Conservation (phyloP, 176 grass and related monocot species). For the Metroxylon sagu region DNA sequence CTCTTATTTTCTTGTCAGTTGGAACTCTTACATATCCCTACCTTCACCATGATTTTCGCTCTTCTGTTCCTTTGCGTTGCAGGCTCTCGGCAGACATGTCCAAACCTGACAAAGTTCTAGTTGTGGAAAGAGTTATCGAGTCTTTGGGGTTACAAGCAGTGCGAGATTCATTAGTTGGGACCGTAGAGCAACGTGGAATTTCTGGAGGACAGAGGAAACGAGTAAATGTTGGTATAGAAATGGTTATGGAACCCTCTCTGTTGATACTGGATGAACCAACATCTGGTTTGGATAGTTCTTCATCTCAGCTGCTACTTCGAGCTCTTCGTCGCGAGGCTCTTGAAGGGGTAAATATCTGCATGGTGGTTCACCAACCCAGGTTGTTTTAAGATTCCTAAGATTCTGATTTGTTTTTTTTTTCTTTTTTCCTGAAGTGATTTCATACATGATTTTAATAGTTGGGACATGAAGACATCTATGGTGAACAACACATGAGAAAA, state of each 20-base stretch:
- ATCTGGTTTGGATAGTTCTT: slow-evolving; percentile 85
- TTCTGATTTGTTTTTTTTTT: too few relatives aligned
- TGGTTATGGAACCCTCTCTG: slow-evolving; percentile 91
- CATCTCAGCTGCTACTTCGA: slow-evolving; percentile 63
- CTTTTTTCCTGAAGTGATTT: too few relatives aligned
- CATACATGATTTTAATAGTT: too few relatives aligned
- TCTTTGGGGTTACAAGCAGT: slow-evolving; percentile 66
- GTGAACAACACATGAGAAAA: too few relatives aligned
- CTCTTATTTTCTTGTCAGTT: too few relatives aligned
- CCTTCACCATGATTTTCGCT: background rate
- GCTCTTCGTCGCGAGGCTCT: slow-evolving; percentile 74
- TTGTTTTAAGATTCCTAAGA: slow-evolving; percentile 21
- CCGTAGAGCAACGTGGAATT: slow-evolving; percentile 81
- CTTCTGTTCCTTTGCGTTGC: background rate
- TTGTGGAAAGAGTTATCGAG: slow-evolving; percentile 88
- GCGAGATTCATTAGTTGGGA: slow-evolving; percentile 80
- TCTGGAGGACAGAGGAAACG: slow-evolving; percentile 87
- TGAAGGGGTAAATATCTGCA: slow-evolving; percentile 82
- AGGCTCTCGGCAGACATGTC: slow-evolving; percentile 73
- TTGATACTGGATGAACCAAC: slow-evolving; percentile 87
- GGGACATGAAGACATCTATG: too few relatives aligned
- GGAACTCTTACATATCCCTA: too few relatives aligned
- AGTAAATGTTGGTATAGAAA: slow-evolving; percentile 89
- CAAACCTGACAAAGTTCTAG: slow-evolving; percentile 85
- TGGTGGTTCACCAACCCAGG: slow-evolving; percentile 98